Evolutionary conservation across 257 asterid genomes (phyloP), one percentile per base, ranked within the genome.

Genomic region (Nicotiana obtusifolia): DNA sequence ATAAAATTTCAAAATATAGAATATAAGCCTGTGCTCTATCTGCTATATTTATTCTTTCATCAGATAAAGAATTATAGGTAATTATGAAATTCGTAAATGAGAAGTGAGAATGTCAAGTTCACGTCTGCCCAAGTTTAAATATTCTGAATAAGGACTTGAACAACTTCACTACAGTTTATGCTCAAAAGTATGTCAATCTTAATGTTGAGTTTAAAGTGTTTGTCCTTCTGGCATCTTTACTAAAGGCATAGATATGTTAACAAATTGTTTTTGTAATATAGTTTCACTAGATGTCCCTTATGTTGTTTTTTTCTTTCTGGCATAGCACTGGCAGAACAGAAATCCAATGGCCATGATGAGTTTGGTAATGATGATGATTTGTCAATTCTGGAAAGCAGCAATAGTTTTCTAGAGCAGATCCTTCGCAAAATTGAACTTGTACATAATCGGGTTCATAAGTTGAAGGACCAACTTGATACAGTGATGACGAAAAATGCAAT

Each of bases 351-450:
- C 64, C 66, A 80, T 10, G 93, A 89, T 83, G 99, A 90, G 84
- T 88, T 88, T 88, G 89, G 86, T 75, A 20, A 68, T n/a, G 83
- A 81, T 3, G 91, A 90, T 41, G 92, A 87, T 31, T 81, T 85
- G 81, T 64, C 87, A 69, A 85, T 87, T 84, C 88, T 89, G 20
- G 93, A 91, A 61, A 92, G 83, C 30, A 83, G 84, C 62, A 87
- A 81, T 19, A 82, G 83, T 82, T 82, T 56, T 81, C 80, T 89
- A 19, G 99, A 93, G 87, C 87, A 87, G n/a, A 85, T 89, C 80
- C 94, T 95, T 85, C 86, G 86, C 64, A 92, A 91, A 82, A 95
- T 95, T 47, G 97, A 92, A 80, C 44, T 84, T 65, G 88, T 89
- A 41, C 93, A 90, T n/a, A 57, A 81, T 81, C 93, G 91, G 81